Percentiles rank a stretch among this genome's conserved stretches.
phyloP scores from a whole-genome alignment of 2,329 filamentous ascomycete species.

The Thermothelomyces thermophilus region DNA sequence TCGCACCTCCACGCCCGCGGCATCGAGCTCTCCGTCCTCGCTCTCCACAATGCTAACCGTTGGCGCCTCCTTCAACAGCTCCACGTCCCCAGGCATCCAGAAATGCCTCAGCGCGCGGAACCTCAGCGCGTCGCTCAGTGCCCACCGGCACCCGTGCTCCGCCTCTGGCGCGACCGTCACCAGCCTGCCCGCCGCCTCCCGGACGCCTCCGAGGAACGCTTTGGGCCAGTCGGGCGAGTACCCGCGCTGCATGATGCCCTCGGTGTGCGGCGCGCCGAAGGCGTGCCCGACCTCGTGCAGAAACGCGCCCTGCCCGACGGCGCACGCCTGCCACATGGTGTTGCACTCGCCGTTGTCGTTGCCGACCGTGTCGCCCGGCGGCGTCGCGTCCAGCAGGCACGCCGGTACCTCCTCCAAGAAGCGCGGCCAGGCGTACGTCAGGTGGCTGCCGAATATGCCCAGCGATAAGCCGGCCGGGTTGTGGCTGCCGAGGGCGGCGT shows the following conservation, averaged over 20 bases:
- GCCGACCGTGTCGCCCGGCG: constrained; percentile 33
- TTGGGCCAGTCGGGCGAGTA: constrained; percentile 38
- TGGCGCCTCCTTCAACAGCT: constrained; percentile 18
- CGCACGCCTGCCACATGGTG: constrained; percentile 40
- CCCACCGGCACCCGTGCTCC: constrained; percentile 59
- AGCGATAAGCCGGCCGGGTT: constrained; percentile 14
- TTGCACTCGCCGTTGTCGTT: constrained; percentile 38
- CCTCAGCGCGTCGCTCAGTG: constrained; percentile 58
- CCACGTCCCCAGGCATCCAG: constrained; percentile 53
- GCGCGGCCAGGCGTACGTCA: constrained; percentile 18
- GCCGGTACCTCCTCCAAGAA: constrained; percentile 17
- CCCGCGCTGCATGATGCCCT: constrained; percentile 54
- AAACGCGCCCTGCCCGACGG: constrained; percentile 59
- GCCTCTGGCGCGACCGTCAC: not conserved
- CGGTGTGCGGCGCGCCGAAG: constrained; percentile 63
- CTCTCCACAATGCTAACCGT: not conserved
- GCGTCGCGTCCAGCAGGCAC: constrained; percentile 12
- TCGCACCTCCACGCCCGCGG: constrained; percentile 23
- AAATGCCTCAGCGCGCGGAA: constrained; percentile 66
- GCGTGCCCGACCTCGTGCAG: constrained; percentile 65
- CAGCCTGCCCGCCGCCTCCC: not conserved
- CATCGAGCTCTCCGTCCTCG: constrained; percentile 18
- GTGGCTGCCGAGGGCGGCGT: constrained; percentile 39
- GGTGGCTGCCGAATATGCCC: constrained; percentile 19
- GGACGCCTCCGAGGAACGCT: constrained; percentile 32